Conservation (phyloP, 257 asterid genomes). For the Nyctanthes arbortristis region DNA sequence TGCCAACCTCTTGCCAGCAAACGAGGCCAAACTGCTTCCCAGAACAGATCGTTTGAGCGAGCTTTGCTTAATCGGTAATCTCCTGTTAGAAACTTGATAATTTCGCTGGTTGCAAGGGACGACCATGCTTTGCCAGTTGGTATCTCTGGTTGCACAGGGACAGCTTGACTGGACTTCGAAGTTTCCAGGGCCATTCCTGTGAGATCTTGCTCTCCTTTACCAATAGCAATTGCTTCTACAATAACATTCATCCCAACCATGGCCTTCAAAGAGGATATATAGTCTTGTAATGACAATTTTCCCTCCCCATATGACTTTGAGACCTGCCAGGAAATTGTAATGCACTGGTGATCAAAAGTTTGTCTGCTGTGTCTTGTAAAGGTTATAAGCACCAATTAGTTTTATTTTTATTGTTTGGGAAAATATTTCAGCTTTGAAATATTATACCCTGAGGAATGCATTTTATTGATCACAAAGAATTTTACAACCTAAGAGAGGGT, state of each 20-base stretch:
- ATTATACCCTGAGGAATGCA: too few species aligned
- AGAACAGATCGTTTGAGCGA: slow-evolving; percentile 73
- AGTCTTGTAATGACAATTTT: slow-evolving; percentile 47
- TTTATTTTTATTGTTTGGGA: too few species aligned
- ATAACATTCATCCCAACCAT: slow-evolving; percentile 56
- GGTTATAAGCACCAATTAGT: too few species aligned
- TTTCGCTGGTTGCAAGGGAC: slow-evolving; percentile 55
- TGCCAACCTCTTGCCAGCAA: slow-evolving; percentile 80
- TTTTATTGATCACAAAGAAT: too few species aligned
- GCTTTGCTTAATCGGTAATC: slow-evolving; percentile 79
- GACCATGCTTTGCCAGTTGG: slow-evolving; percentile 81
- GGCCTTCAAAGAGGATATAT: slow-evolving; percentile 51
- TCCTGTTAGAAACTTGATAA: slow-evolving; percentile 63
- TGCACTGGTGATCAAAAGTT: not conserved
- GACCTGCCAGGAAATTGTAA: slow-evolving; percentile 43
- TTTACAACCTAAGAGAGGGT: too few species aligned
- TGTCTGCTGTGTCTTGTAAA: not conserved
- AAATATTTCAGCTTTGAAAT: too few species aligned
- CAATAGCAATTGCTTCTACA: slow-evolving; percentile 71
- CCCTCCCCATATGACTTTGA: slow-evolving; percentile 52
- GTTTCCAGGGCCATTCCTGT: slow-evolving; percentile 57
- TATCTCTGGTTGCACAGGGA: slow-evolving; percentile 49
- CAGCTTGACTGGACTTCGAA: slow-evolving; percentile 40
- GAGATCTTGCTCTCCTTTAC: slow-evolving; percentile 62
- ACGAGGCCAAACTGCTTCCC: slow-evolving; percentile 99